Conservation (phyloP, 2,329 filamentous ascomycete species). For the Colletotrichum caudatum region DNA sequence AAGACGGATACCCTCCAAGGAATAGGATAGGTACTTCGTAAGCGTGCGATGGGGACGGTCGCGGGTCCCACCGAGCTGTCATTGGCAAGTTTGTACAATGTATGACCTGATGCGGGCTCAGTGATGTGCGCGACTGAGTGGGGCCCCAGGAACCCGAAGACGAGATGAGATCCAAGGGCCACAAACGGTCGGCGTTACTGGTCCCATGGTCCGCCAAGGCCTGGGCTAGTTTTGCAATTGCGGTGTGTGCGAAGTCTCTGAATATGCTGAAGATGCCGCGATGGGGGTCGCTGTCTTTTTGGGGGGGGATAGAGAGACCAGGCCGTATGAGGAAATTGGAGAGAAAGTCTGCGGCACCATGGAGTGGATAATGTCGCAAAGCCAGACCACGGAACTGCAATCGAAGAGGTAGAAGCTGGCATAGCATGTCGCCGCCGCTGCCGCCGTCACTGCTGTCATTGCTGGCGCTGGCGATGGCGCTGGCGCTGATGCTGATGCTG, state of each 20-base stretch:
- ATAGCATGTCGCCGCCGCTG: neutral
- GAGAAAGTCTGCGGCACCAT: slow-evolving; percentile 21
- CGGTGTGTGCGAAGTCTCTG: slow-evolving; percentile 31
- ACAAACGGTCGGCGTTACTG: slow-evolving; percentile 10
- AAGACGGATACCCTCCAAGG: neutral
- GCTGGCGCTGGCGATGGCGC: too few relatives aligned
- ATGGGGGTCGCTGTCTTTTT: neutral
- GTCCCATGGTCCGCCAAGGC: slow-evolving; percentile 36
- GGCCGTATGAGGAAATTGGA: slow-evolving; percentile 36
- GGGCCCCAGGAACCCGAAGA: slow-evolving; percentile 24
- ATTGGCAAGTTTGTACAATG: neutral
- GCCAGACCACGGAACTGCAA: slow-evolving; percentile 3
- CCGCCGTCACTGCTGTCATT: too few relatives aligned
- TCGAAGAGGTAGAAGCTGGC: neutral
- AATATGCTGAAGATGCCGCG: neutral
- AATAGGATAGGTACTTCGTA: too few relatives aligned
- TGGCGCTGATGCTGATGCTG: neutral
- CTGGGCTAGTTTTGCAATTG: slow-evolving; percentile 33
- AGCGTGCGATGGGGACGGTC: slow-evolving; percentile 1
- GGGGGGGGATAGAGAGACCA: slow-evolving; percentile 8
- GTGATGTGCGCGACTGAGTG: slow-evolving; percentile 23
- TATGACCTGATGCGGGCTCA: slow-evolving; percentile 7
- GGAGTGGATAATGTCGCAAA: slow-evolving; percentile 24
- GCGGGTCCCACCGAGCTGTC: neutral
- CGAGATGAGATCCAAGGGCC: slow-evolving; percentile 30